Percentiles rank a stretch among this genome's conserved stretches.
These are phyloP conservation scores for Pterocarpus macrocarpus DNA, from an alignment of 306 rosid species.

Conservation along the genomic window DNA sequence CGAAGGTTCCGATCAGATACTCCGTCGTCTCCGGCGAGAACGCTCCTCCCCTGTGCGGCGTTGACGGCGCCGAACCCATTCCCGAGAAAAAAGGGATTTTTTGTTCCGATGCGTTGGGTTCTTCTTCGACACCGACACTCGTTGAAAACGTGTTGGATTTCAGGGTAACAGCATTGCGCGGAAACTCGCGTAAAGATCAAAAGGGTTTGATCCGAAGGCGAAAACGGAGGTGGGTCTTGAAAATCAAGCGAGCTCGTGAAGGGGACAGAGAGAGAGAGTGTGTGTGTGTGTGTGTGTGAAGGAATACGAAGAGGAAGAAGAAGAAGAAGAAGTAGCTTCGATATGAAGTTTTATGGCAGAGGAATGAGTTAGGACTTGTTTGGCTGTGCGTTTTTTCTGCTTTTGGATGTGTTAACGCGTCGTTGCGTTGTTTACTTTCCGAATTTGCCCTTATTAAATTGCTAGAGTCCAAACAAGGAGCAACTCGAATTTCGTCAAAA, in stretches of 20 bases:
- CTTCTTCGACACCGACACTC: conserved; percentile 20
- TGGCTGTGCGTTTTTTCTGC: conserved; percentile 36
- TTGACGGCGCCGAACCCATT: conserved; percentile 95
- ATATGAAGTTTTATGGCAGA: conserved; percentile 62
- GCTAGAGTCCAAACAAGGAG: conserved; percentile 28
- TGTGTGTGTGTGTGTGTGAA: conserved; percentile 9
- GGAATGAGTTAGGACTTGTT: conserved; percentile 38
- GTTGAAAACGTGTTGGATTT: conserved; percentile 45
- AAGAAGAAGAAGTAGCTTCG: conserved; percentile 48
- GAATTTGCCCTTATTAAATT: not conserved
- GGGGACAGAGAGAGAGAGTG: conserved; percentile 23
- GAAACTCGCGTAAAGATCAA: conserved; percentile 39
- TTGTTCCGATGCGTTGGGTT: conserved; percentile 2
- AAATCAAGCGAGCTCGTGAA: conserved; percentile 38
- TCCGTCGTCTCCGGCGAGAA: conserved; percentile 86
- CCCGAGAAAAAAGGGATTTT: not conserved
- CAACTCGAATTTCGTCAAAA: conserved; percentile 2
- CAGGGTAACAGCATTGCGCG: conserved; percentile 59
- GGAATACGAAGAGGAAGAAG: not conserved
- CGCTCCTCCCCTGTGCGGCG: conserved; percentile 71
- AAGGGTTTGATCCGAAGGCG: conserved; percentile 53
- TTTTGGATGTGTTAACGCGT: not conserved
- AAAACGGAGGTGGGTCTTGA: conserved; percentile 45
- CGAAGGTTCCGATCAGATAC: conserved; percentile 87
- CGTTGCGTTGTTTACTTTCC: not conserved